phyloP scores from a whole-genome alignment of 345 rosid species.

The Populus pruinosa region DNA sequence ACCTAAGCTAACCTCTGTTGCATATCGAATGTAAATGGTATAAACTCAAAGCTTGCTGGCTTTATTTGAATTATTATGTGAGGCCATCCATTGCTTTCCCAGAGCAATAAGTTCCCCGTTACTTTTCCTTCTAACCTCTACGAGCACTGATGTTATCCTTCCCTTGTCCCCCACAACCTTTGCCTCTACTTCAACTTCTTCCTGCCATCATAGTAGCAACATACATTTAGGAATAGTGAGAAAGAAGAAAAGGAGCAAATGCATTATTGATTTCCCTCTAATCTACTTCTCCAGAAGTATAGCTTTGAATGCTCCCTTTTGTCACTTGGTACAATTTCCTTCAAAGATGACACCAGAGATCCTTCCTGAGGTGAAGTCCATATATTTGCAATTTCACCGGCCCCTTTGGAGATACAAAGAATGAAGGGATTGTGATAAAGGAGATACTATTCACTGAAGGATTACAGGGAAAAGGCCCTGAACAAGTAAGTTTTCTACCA shows the following conservation, averaged over 20 bases:
- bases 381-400: too few species aligned
- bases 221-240: not conserved
- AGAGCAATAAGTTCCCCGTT: slow-evolving; percentile 46
- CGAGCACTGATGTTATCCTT: slow-evolving; percentile 36
- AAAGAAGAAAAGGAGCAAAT: not conserved
- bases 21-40: not conserved
- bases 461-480: too few species aligned
- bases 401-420: too few species aligned
- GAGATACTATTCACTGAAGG: too few species aligned
- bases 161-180: slow-evolving; percentile 45
- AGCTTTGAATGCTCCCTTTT: not conserved
- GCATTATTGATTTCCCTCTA: not conserved
- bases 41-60: slow-evolving; percentile 40
- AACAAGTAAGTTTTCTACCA: too few species aligned
- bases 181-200: slow-evolving; percentile 61
- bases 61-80: slow-evolving; percentile 8
- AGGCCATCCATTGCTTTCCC: slow-evolving; percentile 60
- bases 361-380: not conserved
- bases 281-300: not conserved
- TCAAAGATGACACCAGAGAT: not conserved
- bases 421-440: too few species aligned
- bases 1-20: not conserved
- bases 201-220: slow-evolving; percentile 31
- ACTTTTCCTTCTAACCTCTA: slow-evolving; percentile 41
- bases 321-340: not conserved